Evolutionary conservation across 257 asterid genomes (phyloP).

Genomic region (Plantago major): DNA sequence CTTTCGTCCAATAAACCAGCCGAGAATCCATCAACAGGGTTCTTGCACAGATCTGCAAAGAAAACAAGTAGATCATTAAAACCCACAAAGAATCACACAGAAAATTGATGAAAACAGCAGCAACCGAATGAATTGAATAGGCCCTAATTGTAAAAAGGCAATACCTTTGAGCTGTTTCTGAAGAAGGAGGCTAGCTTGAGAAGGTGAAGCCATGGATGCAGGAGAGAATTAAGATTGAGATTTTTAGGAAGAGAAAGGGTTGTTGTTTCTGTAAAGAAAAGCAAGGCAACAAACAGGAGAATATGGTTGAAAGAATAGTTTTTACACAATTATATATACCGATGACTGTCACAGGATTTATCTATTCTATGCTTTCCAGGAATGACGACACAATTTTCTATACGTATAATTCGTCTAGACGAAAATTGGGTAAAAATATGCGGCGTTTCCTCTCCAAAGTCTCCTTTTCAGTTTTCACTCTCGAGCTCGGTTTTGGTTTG

Average conservation of each 20-base stretch:
- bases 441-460: not conserved
- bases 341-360: not conserved
- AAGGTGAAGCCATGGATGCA: slow-evolving; percentile 59
- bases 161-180: slow-evolving; percentile 97
- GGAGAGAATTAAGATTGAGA: not conserved
- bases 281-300: too few species aligned
- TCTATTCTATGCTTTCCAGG: not conserved
- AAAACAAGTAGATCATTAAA: slow-evolving; percentile 47
- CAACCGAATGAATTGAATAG: not conserved
- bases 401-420: not conserved
- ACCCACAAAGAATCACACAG: slow-evolving; percentile 19
- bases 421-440: not conserved
- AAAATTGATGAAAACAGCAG: slow-evolving; percentile 16
- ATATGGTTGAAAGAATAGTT: too few species aligned
- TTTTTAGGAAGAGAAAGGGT: not conserved
- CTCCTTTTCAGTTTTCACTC: not conserved
- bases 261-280: not conserved
- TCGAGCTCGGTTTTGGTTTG: too few species aligned
- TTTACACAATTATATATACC: not conserved
- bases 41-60: slow-evolving; percentile 76
- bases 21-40: slow-evolving; percentile 97
- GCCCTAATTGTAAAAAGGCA: not conserved
- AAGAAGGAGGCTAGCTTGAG: slow-evolving; percentile 90
- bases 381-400: slow-evolving; percentile 4
- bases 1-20: slow-evolving; percentile 88